Evolutionary conservation across 495 filamentous ascomycete species (phyloP).

Genomic region (Hypoxylon crocopeplum): DNA sequence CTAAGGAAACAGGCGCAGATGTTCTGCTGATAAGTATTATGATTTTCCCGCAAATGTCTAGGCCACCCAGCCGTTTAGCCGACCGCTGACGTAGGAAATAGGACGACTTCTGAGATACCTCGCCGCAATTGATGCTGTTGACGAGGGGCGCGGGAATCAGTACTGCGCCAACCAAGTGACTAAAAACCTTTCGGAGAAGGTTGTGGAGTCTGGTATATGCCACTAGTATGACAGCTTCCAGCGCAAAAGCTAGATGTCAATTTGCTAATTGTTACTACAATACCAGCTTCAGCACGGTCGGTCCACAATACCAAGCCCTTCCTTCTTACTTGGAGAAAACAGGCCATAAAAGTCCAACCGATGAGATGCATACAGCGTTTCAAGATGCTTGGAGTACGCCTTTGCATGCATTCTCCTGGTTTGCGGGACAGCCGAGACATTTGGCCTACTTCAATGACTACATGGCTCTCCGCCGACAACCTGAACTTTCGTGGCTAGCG

Average conservation of each 20-base stretch:
- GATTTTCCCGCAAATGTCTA: not conserved
- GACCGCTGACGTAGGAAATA: not conserved
- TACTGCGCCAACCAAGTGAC: slow-evolving; percentile 49
- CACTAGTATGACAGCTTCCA: not conserved
- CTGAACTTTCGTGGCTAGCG: slow-evolving; percentile 5
- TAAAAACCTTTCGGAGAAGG: slow-evolving; percentile 32
- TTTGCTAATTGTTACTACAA: not conserved
- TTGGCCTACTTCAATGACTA: slow-evolving; percentile 40
- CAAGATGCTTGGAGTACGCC: slow-evolving; percentile 42
- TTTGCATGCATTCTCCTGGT: slow-evolving; percentile 41
- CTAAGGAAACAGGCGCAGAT: not conserved
- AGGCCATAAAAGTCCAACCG: slow-evolving; percentile 41
- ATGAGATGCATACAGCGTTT: slow-evolving; percentile 44
- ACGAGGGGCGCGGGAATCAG: slow-evolving; percentile 43
- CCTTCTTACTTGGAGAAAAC: slow-evolving; percentile 42
- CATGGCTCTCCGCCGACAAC: slow-evolving; percentile 36
- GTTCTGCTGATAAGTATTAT: not conserved
- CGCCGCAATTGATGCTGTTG: slow-evolving; percentile 49
- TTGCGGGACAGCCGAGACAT: slow-evolving; percentile 32
- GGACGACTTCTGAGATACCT: slow-evolving; percentile 50
- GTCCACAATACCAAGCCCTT: slow-evolving; percentile 40
- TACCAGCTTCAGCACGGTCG: slow-evolving; percentile 41
- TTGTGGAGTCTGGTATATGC: slow-evolving; percentile 41
- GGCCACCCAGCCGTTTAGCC: not conserved
- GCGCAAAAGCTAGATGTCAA: not conserved